Evolutionary conservation across 2,329 filamentous ascomycete species (phyloP).

Genomic region (Exophiala dermatitidis): DNA sequence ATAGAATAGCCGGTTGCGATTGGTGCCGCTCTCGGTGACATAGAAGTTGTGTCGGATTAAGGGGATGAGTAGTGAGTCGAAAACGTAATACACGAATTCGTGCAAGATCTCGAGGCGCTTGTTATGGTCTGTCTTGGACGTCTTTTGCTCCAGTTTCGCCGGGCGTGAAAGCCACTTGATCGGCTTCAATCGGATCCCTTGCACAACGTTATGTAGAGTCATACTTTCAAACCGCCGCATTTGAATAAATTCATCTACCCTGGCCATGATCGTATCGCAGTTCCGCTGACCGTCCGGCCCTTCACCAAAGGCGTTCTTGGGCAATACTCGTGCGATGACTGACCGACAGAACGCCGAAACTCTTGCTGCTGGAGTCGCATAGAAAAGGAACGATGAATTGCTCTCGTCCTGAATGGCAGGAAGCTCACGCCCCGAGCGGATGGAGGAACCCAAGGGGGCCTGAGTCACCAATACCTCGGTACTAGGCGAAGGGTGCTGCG

Average conservation of each 20-base stretch:
- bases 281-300: conserved; percentile 53
- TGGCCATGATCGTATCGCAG: conserved; percentile 52
- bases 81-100: conserved; percentile 85
- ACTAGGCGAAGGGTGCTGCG: background rate
- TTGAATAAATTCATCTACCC: conserved; percentile 69
- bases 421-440: background rate
- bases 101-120: conserved; percentile 74
- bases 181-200: conserved; percentile 64
- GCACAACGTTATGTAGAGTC: conserved; percentile 67
- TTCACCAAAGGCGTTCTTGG: conserved; percentile 65
- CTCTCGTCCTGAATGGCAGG: background rate
- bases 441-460: background rate
- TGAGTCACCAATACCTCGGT: conserved; percentile 11
- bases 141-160: conserved; percentile 43
- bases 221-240: conserved; percentile 75
- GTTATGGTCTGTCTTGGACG: conserved; percentile 61
- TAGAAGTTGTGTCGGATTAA: conserved; percentile 84
- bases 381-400: conserved; percentile 16
- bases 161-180: conserved; percentile 65
- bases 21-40: conserved; percentile 77
- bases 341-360: conserved; percentile 86
- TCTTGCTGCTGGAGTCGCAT: conserved; percentile 56
- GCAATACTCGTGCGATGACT: conserved; percentile 64
- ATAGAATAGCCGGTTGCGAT: conserved; percentile 79
- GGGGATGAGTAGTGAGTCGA: conserved; percentile 86